Evolutionary conservation across 2,329 filamentous ascomycete species (phyloP).

Genomic region (Pestalotiopsis sp.): DNA sequence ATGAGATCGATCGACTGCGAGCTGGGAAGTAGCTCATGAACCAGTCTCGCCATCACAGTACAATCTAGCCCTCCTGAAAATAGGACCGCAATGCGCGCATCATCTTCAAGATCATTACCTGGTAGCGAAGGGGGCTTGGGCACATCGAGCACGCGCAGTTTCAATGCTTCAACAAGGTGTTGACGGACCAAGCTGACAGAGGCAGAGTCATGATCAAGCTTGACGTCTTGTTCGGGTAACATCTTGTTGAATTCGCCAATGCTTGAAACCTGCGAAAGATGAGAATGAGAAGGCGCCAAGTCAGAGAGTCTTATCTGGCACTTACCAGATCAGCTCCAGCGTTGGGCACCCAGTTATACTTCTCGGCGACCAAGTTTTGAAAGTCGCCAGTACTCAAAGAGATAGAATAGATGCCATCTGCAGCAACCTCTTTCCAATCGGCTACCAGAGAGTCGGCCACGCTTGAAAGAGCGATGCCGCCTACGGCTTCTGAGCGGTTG

Average conservation of each 20-base stretch:
- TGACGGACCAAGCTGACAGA: slow-evolving; percentile 56
- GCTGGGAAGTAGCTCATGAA: slow-evolving; percentile 73
- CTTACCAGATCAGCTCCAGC: slow-evolving; percentile 48
- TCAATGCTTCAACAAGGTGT: slow-evolving; percentile 63
- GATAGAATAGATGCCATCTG: slow-evolving; percentile 77
- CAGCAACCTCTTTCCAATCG: slow-evolving; percentile 79
- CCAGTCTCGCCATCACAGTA: slow-evolving; percentile 79
- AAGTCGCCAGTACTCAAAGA: slow-evolving; percentile 44
- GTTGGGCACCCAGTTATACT: slow-evolving; percentile 36
- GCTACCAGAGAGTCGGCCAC: slow-evolving; percentile 56
- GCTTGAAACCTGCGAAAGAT: slow-evolving; percentile 51
- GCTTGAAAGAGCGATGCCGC: slow-evolving; percentile 68
- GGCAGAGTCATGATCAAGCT: slow-evolving; percentile 42
- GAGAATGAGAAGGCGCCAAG: slow-evolving; percentile 39
- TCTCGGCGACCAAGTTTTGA: slow-evolving; percentile 18
- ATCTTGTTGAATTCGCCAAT: slow-evolving; percentile 56
- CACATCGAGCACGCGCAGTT: slow-evolving; percentile 66
- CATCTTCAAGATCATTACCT: slow-evolving; percentile 23
- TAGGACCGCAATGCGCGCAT: slow-evolving; percentile 71
- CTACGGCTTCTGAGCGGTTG: slow-evolving; percentile 42
- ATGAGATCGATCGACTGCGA: slow-evolving; percentile 80
- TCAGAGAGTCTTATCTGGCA: slow-evolving; percentile 23
- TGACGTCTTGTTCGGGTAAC: slow-evolving; percentile 34
- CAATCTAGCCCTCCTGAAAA: slow-evolving; percentile 97
- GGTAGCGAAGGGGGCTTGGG: slow-evolving; percentile 54